Evolutionary conservation across 352 stramenopile genomes (phyloP).

Genomic region (Peronosclerospora sorghi): DNA sequence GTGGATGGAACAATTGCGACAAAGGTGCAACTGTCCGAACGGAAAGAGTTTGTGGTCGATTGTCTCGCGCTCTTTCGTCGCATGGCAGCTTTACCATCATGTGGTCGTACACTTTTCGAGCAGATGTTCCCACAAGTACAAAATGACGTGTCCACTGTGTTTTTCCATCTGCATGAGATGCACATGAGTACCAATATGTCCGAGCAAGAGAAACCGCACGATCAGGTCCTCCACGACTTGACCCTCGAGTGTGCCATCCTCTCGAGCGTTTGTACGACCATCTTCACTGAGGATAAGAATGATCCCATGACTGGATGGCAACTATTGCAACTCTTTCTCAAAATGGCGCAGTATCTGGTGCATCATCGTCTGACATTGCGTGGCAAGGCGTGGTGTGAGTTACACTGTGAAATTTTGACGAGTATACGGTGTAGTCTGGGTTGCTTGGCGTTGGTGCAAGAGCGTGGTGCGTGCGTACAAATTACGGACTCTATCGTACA

Average conservation of each 20-base stretch:
- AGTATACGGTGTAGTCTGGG: constrained; percentile 47
- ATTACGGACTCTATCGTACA: constrained; percentile 41
- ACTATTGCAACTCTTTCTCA: constrained; percentile 53
- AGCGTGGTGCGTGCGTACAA: constrained; percentile 32
- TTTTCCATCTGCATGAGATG: constrained; percentile 44
- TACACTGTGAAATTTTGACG: constrained; percentile 56
- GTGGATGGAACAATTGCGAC: constrained; percentile 10
- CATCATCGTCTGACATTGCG: constrained; percentile 44
- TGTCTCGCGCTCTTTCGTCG: constrained; percentile 61
- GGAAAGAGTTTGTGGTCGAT: constrained; percentile 64
- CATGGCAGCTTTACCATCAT: constrained; percentile 50
- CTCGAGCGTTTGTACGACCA: constrained; percentile 49
- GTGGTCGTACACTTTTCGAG: constrained; percentile 38
- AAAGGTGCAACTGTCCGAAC: constrained; percentile 48
- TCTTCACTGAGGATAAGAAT: constrained; percentile 37
- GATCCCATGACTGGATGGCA: constrained; percentile 55
- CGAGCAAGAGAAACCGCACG: constrained; percentile 40
- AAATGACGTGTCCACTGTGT: constrained; percentile 21
- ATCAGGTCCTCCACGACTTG: constrained; percentile 41
- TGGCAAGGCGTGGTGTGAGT: constrained; percentile 38
- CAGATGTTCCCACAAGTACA: constrained; percentile 40
- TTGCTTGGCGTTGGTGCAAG: constrained; percentile 57
- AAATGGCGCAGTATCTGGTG: constrained; percentile 47
- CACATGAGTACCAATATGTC: constrained; percentile 26
- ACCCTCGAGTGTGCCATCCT: constrained; percentile 46